These are phyloP conservation scores for Seminavis robusta DNA, from an alignment of 108 stramenopile species.

Conservation along the genomic window DNA sequence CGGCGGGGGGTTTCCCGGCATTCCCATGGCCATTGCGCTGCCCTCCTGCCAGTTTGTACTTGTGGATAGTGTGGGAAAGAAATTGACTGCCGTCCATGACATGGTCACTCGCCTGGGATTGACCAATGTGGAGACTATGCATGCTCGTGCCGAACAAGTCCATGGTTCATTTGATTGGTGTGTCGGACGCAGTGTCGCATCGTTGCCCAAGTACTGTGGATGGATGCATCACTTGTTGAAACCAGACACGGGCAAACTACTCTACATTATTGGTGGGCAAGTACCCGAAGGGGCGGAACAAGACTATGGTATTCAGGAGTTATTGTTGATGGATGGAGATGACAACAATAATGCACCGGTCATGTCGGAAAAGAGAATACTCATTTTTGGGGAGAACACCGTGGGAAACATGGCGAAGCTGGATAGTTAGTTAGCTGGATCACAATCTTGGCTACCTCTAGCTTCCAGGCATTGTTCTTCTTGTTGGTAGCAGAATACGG, in stretches of 20 bases:
- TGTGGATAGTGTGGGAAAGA: slow-evolving; percentile 82
- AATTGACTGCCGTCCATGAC: slow-evolving; percentile 68
- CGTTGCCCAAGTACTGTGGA: slow-evolving; percentile 66
- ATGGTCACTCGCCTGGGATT: slow-evolving; percentile 66
- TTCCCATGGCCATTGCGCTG: slow-evolving; percentile 78
- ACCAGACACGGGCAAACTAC: slow-evolving; percentile 42
- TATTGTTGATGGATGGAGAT: slow-evolving; percentile 26
- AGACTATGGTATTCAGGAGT: slow-evolving; percentile 34
- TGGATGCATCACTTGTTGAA: slow-evolving; percentile 69
- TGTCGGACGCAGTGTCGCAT: slow-evolving; percentile 74
- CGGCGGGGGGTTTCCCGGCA: slow-evolving; percentile 88
- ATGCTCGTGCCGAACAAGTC: slow-evolving; percentile 64
- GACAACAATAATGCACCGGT: slow-evolving; percentile 42
- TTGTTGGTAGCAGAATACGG: no score
- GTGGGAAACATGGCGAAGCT: slow-evolving; percentile 50
- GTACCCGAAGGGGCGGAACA: no score
- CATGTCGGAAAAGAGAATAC: slow-evolving; percentile 70
- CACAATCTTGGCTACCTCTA: no score
- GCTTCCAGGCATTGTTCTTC: no score
- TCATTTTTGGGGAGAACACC: slow-evolving; percentile 40
- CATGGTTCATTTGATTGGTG: slow-evolving; percentile 50
- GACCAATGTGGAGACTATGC: slow-evolving; percentile 65
- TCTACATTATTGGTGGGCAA: slow-evolving; percentile 84
- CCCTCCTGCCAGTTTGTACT: slow-evolving; percentile 69
- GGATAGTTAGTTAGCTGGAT: no score